Percentiles rank a stretch among this genome's conserved stretches.
Evolutionary conservation across 1,284 basidiomycete species (phyloP).

Genomic region (Ganoderma resinaceum): DNA sequence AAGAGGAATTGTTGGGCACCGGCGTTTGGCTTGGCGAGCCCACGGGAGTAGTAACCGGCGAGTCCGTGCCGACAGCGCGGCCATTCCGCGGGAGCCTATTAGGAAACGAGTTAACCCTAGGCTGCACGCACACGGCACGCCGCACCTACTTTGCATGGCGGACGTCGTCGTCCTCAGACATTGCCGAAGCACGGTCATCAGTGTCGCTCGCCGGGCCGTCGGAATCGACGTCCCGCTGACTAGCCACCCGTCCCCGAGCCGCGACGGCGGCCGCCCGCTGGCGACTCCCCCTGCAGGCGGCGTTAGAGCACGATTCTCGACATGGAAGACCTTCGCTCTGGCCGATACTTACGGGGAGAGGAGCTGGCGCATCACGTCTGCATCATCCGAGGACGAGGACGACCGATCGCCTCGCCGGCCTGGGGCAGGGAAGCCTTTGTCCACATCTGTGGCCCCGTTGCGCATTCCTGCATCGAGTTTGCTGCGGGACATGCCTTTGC

Average conservation of each 20-base stretch:
- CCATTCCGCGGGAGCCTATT: slow-evolving; percentile 11
- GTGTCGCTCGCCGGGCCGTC: slow-evolving; percentile 19
- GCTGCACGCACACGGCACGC: not conserved
- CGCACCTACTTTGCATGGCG: slow-evolving; percentile 11
- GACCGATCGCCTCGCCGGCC: slow-evolving; percentile 2
- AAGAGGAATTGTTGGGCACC: slow-evolving; percentile 13
- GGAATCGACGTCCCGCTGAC: slow-evolving; percentile 17
- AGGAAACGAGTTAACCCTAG: slow-evolving; percentile 14
- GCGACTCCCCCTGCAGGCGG: not conserved
- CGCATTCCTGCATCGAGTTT: slow-evolving; percentile 3
- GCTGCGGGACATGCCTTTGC: slow-evolving; percentile 8
- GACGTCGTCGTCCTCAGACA: slow-evolving; percentile 13
- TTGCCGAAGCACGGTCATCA: slow-evolving; percentile 13
- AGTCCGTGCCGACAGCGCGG: slow-evolving; percentile 12
- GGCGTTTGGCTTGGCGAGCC: slow-evolving; percentile 17
- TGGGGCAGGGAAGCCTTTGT: slow-evolving; percentile 14
- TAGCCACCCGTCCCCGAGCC: slow-evolving; percentile 6
- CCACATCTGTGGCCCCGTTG: not conserved
- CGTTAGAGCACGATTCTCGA: not conserved
- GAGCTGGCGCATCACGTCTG: slow-evolving; percentile 13
- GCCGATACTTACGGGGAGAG: slow-evolving; percentile 4
- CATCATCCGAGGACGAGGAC: slow-evolving; percentile 17
- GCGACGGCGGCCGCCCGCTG: not conserved
- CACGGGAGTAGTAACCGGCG: slow-evolving; percentile 19
- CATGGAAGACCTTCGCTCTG: not conserved